Base-by-base conservation (phyloP, 2,329 filamentous ascomycete species). In the Aaosphaeria pasadenensis region DNA sequence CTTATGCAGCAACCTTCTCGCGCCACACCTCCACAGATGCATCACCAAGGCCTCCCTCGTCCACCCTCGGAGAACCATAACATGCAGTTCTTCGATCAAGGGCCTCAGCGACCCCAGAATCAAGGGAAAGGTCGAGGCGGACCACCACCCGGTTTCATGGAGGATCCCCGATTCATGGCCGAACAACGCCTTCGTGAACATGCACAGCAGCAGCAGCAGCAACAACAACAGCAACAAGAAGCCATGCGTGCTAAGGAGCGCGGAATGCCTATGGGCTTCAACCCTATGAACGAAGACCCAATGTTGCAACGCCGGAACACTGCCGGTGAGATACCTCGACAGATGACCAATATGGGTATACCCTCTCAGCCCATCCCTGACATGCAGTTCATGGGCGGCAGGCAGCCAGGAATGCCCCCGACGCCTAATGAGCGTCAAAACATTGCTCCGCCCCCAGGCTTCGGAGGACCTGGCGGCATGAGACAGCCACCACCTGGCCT, bases 1-100 rank as follows among this genome's bases (percentile, higher is more conserved):
- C 78, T 96, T 30, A 94, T 96, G 88, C 83, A 86, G 57, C 77
- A 81, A 60, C 74, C 77, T 7, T 55, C 58, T 4, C 60, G 64
- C 17, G 57, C 49, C 30, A 69, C 66, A 2, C 64, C 66, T 6
- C 66, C 65, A 39, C 66, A 67, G 40, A 51, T 63, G 53, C 59
- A 60, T 29, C 58, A 62, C 43, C 66, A 64, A 44, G 62, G 65
- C 51, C 44, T 67, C 42, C 68, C 71, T 41, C 68, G 70, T n/a
- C 66, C 63, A 13, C 50, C 9, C 17, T 17, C 11, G 7, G 63
- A 68, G 11, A 57, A 58, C 36, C 62, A 60, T 17, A 64, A 63
- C 42, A 59, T 69, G 53, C 44, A 58, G 28, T 70, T 68, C 54
- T 65, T 64, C 38, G 67, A 70, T 11, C 60, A 69, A 44, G 52